phyloP scores from a whole-genome alignment of 495 filamentous ascomycete species.

The Sphaerosporella brunnea region DNA sequence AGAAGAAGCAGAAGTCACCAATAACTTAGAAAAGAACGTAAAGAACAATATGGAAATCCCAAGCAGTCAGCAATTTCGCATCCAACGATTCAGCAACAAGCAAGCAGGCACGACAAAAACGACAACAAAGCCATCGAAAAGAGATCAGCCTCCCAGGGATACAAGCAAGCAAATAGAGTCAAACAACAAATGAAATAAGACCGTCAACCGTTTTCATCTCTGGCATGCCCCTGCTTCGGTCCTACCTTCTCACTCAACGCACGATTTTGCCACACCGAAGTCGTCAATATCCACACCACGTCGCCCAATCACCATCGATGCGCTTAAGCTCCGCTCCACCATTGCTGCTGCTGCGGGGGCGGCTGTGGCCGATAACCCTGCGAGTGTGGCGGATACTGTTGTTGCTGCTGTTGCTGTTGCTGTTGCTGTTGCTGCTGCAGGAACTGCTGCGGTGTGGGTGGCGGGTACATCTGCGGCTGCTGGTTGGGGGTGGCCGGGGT shows the following conservation, averaged over 20 bases:
- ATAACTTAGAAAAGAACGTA: too few species aligned
- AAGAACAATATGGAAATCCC: too few species aligned
- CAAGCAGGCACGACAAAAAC: neutral
- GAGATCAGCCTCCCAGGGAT: too few species aligned
- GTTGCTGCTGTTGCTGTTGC: too few species aligned
- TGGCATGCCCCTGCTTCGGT: neutral
- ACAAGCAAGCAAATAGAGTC: too few species aligned
- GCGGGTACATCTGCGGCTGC: slow-evolving; percentile 40
- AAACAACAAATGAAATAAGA: neutral
- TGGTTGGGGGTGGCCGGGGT: slow-evolving; percentile 33
- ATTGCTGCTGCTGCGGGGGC: slow-evolving; percentile 8
- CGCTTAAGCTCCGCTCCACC: slow-evolving; percentile 15
- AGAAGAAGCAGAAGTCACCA: too few species aligned
- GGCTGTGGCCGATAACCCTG: slow-evolving; percentile 3
- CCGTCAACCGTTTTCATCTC: neutral
- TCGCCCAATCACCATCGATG: too few species aligned
- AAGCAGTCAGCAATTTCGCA: too few species aligned
- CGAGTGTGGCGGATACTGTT: slow-evolving; percentile 10
- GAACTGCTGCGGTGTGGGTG: slow-evolving; percentile 44
- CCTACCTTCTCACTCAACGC: too few species aligned
- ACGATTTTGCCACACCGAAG: too few species aligned
- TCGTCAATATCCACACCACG: too few species aligned
- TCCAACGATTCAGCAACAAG: neutral
- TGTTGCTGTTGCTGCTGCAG: slow-evolving; percentile 31
- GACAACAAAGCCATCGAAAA: neutral